phyloP scores from a whole-genome alignment of 805 yeast species.

The Suhomyces xylopsoci region DNA sequence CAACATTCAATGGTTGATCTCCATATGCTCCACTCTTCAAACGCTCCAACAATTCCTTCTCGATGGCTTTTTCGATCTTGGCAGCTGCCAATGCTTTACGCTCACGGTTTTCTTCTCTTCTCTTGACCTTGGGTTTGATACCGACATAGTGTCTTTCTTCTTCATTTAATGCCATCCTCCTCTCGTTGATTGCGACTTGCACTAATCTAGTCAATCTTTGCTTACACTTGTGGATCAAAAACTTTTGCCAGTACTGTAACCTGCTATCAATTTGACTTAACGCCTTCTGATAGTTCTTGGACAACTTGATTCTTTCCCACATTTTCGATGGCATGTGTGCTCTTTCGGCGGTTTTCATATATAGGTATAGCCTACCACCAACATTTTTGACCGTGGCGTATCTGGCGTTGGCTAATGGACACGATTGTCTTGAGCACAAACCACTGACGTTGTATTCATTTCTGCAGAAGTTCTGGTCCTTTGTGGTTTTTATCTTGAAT shows the following conservation, averaged over 20 bases:
- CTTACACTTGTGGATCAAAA: conserved; percentile 87
- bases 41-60: conserved; percentile 90
- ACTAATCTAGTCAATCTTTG: conserved; percentile 93
- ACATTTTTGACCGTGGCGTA: conserved; percentile 83
- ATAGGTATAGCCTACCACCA: conserved; percentile 75
- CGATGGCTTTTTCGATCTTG: conserved; percentile 92
- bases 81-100: conserved; percentile 97
- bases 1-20: conserved; percentile 95
- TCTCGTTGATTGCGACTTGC: conserved; percentile 92
- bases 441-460: conserved; percentile 97
- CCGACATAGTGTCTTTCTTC: conserved; percentile 94
- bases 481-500: conserved; percentile 83
- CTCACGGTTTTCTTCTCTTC: conserved; percentile 93
- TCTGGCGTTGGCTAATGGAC: conserved; percentile 93
- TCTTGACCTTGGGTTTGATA: conserved; percentile 86
- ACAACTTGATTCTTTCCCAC: conserved; percentile 93
- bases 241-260: conserved; percentile 89
- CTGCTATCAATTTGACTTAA: conserved; percentile 85
- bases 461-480: conserved; percentile 89
- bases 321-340: conserved; percentile 90
- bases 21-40: conserved; percentile 98
- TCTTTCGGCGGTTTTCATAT: conserved; percentile 97
- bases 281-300: conserved; percentile 86
- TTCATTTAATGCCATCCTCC: conserved; percentile 85
- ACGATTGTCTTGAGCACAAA: conserved; percentile 85